These are phyloP conservation scores for Phanerodontia chrysosporium DNA, from an alignment of 768 basidiomycete species.

Conservation along the genomic window DNA sequence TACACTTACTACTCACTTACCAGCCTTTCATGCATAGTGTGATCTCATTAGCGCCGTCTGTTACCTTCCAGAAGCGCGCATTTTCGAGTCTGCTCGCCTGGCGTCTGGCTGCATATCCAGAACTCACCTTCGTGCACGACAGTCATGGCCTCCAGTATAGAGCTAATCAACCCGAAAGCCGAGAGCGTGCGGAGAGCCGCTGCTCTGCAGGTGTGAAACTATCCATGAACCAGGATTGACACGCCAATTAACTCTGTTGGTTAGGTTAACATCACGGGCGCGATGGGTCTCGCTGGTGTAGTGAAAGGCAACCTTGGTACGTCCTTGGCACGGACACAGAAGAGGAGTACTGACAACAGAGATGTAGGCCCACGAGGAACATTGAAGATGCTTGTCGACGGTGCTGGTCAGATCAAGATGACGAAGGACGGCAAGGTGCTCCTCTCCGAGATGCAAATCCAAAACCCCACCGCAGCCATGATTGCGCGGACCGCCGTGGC, in stretches of 20 bases:
- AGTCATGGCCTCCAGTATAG: constrained; percentile 60
- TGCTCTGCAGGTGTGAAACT: constrained; percentile 74
- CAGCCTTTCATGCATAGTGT: no score
- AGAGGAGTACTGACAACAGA: not conserved
- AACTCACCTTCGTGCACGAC: constrained; percentile 2
- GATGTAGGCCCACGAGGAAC: constrained; percentile 87
- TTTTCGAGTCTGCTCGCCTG: not conserved
- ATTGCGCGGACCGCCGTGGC: constrained; percentile 97
- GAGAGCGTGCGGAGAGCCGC: constrained; percentile 89
- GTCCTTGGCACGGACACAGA: constrained; percentile 19
- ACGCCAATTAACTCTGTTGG: constrained; percentile 3
- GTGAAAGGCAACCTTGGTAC: constrained; percentile 95
- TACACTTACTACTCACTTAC: no score
- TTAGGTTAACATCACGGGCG: constrained; percentile 88
- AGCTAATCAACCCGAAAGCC: constrained; percentile 95
- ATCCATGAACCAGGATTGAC: not conserved
- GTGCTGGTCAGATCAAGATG: constrained; percentile 98
- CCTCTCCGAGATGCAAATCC: constrained; percentile 99
- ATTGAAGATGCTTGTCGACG: constrained; percentile 99
- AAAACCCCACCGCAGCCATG: constrained; percentile 99
- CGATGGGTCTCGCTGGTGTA: constrained; percentile 95
- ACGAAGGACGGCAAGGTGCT: constrained; percentile 99
- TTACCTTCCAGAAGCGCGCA: not conserved
- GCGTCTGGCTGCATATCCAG: not conserved
- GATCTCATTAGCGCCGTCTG: not conserved